Conservation (phyloP, 1,284 basidiomycete genomes). For the Cryptococcus sp. region DNA sequence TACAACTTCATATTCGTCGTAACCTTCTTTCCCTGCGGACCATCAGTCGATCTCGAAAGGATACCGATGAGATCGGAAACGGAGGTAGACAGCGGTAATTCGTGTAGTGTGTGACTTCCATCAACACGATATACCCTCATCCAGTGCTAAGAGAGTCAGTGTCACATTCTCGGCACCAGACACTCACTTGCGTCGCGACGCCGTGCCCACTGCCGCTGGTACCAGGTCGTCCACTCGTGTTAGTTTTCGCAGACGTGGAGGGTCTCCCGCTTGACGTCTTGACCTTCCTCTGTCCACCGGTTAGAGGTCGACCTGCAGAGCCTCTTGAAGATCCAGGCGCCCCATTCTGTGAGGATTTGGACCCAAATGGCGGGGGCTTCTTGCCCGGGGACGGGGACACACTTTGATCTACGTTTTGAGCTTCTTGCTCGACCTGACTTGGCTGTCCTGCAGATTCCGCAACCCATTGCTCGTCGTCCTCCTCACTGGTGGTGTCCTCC, state of each 20-base stretch:
- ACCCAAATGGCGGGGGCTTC: constrained; percentile 44
- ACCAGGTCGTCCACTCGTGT: constrained; percentile 29
- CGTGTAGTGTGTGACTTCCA: constrained; percentile 70
- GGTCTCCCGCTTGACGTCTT: constrained; percentile 27
- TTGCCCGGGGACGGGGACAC: constrained; percentile 2
- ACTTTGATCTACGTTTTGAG: no score
- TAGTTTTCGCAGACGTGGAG: constrained; percentile 22
- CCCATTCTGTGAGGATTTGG: constrained; percentile 25
- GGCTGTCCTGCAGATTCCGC: constrained; percentile 7
- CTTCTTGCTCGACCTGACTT: no score
- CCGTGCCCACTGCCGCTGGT: constrained; percentile 26
- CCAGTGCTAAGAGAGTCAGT: constrained; percentile 44
- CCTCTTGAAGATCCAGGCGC: constrained; percentile 6
- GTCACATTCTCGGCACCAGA: neutral
- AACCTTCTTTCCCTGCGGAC: constrained; percentile 61
- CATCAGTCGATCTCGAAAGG: constrained; percentile 52
- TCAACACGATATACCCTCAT: constrained; percentile 78
- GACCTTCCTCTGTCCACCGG: constrained; percentile 18
- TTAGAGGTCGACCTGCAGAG: constrained; percentile 21
- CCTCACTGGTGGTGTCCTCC: constrained; percentile 23
- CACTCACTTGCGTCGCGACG: constrained; percentile 23
- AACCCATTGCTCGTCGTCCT: constrained; percentile 45
- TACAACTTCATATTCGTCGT: constrained; percentile 68
- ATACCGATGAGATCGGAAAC: constrained; percentile 69
- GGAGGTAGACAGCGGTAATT: constrained; percentile 67